Conservation (phyloP, 352 stramenopile species). For the Globisporangium paddicum region DNA sequence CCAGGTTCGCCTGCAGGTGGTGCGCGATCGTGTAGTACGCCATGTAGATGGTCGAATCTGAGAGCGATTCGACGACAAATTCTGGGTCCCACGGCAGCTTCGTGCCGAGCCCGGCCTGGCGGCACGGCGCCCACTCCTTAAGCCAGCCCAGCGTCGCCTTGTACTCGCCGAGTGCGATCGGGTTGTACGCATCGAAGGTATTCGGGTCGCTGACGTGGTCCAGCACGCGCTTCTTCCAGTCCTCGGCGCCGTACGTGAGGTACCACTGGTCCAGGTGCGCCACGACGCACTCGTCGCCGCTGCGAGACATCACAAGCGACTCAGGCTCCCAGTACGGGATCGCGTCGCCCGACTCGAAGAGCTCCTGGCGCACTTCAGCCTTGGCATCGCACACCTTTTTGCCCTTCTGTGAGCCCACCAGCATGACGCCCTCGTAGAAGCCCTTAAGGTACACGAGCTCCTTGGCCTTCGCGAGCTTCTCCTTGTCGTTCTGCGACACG, state of each 20-base stretch:
- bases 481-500: slow-evolving; percentile 98
- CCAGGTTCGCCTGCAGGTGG: slow-evolving; percentile 95
- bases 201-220: slow-evolving; percentile 92
- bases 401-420: slow-evolving; percentile 95
- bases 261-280: slow-evolving; percentile 99
- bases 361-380: slow-evolving; percentile 94
- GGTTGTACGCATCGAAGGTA: slow-evolving; percentile 95
- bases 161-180: slow-evolving; percentile 92
- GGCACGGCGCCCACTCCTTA: slow-evolving; percentile 99
- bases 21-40: slow-evolving; percentile 99
- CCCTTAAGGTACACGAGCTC: slow-evolving; percentile 98
- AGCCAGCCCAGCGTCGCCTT: slow-evolving; percentile 98
- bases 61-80: slow-evolving; percentile 99
- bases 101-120: slow-evolving; percentile 96
- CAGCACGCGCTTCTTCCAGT: slow-evolving; percentile 95
- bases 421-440: slow-evolving; percentile 99
- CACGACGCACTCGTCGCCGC: slow-evolving; percentile 99
- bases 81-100: slow-evolving; percentile 98
- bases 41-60: slow-evolving; percentile 99
- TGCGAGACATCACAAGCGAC: slow-evolving; percentile 95
- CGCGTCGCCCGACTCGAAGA: slow-evolving; percentile 92
- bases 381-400: slow-evolving; percentile 98
- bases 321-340: slow-evolving; percentile 99
- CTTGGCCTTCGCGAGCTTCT: slow-evolving; percentile 98
- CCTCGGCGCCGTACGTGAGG: slow-evolving; percentile 97